Percentiles rank a stretch among this genome's conserved stretches.
These are phyloP conservation scores for Pseudognaphalium luteoalbum DNA, from an alignment of 129 eudicot species.

Conservation along the genomic window DNA sequence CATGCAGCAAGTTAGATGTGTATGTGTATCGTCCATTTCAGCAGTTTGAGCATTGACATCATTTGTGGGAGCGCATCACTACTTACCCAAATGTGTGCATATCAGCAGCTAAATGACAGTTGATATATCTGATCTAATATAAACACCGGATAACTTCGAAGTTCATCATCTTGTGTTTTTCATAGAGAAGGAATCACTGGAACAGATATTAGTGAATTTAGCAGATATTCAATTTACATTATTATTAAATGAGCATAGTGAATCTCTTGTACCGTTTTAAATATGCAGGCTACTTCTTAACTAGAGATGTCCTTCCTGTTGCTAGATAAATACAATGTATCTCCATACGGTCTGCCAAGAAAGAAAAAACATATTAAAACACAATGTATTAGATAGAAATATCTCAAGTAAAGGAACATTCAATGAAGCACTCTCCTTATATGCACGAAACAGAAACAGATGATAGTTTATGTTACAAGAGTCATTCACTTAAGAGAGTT, in stretches of 20 bases:
- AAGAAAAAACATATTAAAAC: background rate
- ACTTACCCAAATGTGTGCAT: constrained; percentile 6
- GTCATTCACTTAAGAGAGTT: background rate
- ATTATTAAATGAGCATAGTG: background rate
- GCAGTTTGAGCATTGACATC: constrained; percentile 14
- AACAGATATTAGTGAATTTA: background rate
- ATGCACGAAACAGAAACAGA: background rate
- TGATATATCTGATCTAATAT: background rate
- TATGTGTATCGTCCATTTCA: constrained; percentile 14
- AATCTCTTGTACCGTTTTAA: constrained; percentile 9
- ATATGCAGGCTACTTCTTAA: constrained; percentile 35
- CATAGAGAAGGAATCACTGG: background rate
- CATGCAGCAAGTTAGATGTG: constrained; percentile 12
- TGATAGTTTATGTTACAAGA: constrained; percentile 1
- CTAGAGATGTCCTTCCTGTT: constrained; percentile 57
- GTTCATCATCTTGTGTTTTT: background rate
- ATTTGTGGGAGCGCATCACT: constrained; percentile 4
- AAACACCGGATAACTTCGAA: background rate
- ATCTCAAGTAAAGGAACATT: constrained; percentile 3
- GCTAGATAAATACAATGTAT: constrained; percentile 46
- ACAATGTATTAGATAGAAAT: background rate
- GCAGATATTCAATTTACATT: background rate
- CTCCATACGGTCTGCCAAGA: constrained; percentile 57
- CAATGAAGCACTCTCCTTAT: background rate
- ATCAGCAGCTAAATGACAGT: background rate